A percentile compares a stretch with the other conserved stretches of the same genome.
Evolutionary conservation across 2,329 filamentous ascomycete species (phyloP).

Genomic region (Penicillium brevicompactum): DNA sequence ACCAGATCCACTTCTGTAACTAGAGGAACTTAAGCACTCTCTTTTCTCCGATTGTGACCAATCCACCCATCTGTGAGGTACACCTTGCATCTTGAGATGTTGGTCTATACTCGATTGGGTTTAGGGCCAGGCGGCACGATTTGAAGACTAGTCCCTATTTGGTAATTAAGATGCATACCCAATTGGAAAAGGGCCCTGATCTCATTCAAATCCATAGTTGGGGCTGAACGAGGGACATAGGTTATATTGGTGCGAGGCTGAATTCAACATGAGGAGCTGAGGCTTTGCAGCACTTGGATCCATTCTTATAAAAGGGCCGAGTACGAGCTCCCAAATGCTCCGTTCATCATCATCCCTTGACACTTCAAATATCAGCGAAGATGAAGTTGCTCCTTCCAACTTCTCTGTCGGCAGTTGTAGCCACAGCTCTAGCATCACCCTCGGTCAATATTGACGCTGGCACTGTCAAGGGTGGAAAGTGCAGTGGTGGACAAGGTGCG

Average conservation of each 20-base stretch:
- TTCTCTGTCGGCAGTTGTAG: slow-evolving; percentile 11
- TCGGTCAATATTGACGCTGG: slow-evolving; percentile 24
- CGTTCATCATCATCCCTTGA: slow-evolving; percentile 27
- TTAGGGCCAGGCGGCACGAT: neutral
- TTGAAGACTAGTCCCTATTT: neutral
- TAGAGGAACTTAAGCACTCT: neutral
- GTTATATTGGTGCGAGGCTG: neutral
- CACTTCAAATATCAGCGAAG: slow-evolving; percentile 57
- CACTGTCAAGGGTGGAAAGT: slow-evolving; percentile 19
- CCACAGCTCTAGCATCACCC: slow-evolving; percentile 8
- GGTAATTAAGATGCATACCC: neutral
- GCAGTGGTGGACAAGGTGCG: slow-evolving; percentile 10
- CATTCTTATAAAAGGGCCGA: neutral
- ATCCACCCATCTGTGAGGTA: neutral
- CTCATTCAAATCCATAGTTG: neutral
- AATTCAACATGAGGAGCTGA: neutral
- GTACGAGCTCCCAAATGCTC: neutral
- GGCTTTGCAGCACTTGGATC: neutral
- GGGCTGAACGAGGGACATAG: neutral
- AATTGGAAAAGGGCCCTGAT: neutral
- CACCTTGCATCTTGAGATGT: neutral
- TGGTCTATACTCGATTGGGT: neutral
- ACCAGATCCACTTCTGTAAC: neutral
- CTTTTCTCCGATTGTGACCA: neutral
- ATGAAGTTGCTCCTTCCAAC: slow-evolving; percentile 12